A percentile compares a stretch with the other conserved stretches of the same genome.
These are phyloP conservation scores for Nelumbo lutea DNA, from an alignment of 164 flowering plant species.

Conservation along the genomic window DNA sequence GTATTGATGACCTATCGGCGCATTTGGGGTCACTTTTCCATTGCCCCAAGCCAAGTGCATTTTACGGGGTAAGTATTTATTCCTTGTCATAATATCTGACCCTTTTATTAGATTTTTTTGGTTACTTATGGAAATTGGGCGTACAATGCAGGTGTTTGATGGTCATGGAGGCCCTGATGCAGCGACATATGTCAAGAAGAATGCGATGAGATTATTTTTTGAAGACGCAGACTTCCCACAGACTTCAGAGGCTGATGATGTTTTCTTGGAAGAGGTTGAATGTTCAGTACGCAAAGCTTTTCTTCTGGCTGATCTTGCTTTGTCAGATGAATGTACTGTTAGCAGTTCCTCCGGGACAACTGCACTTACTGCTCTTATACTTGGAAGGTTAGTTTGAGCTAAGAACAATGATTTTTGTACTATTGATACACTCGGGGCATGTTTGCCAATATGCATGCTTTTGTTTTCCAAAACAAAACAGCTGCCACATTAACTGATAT, in stretches of 20 bases:
- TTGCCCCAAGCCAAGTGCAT: slow-evolving; percentile 56
- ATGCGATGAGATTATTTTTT: slow-evolving; percentile 60
- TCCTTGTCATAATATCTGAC: neutral
- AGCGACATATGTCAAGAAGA: slow-evolving; percentile 61
- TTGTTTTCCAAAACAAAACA: too few relatives aligned
- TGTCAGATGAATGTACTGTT: slow-evolving; percentile 41
- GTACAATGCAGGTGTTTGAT: slow-evolving; percentile 62
- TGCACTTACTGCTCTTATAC: slow-evolving; percentile 48
- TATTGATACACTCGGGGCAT: too few relatives aligned
- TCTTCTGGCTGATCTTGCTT: slow-evolving; percentile 43
- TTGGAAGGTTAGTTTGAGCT: slow-evolving; percentile 35
- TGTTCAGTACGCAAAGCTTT: slow-evolving; percentile 34
- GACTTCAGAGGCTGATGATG: slow-evolving; percentile 41
- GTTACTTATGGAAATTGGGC: slow-evolving; percentile 3
- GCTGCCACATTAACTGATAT: too few relatives aligned
- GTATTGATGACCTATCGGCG: slow-evolving; percentile 63
- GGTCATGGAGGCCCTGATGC: slow-evolving; percentile 99
- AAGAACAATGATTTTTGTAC: neutral
- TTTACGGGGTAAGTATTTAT: slow-evolving; percentile 59
- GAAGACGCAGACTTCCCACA: slow-evolving; percentile 62
- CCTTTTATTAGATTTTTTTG: neutral
- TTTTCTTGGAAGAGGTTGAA: slow-evolving; percentile 31
- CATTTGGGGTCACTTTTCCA: slow-evolving; percentile 43
- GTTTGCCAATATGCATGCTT: neutral
- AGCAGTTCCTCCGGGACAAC: slow-evolving; percentile 53